Evolutionary conservation across 108 stramenopile genomes (phyloP), one percentile per base, ranked within the genome.

Genomic region (Nannochloropsis oceanica): DNA sequence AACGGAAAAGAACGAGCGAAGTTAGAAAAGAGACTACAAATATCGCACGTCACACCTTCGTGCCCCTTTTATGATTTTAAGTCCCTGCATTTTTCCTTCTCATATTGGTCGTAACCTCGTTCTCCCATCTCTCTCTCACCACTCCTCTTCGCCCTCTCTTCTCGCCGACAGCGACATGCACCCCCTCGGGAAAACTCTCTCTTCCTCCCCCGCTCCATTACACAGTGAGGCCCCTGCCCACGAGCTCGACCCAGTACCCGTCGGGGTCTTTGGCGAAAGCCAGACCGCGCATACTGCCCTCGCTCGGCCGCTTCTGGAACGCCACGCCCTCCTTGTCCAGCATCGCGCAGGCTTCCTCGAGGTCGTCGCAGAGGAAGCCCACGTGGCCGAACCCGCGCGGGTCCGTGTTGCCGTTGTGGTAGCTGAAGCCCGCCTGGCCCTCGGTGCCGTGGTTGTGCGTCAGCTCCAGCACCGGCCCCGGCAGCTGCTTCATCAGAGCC

Each of bases 241-340:
- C 93, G 85, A 95, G 84, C 84, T 95, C 95, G 13, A 94, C 93
- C 93, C 95, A 95, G 85, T 95, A 95, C 14, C 91, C 91, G 92
- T 95, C 95, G 0, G 94, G 93, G 86, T 94, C 93, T 80, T 94
- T 93, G 14, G 93, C 94, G 91, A 96, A 96, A 10, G 59, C 82
- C 43, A 88, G 79, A n/a, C 87, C 88, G 25, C 87, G 86, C 90
- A 90, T 91, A 50, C 84, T 89, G 42, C 95, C 97, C 84, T 96
- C 97, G 86, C 94, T 93, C 10, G 97, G 97, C 84, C 93, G 94
- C 92, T 98, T 98, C 86, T 96, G 93, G 89, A 98, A 98, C 8
- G 86, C 59, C 18, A 95, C 95, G 12, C 95, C 96, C n/a, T 92
- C 92, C 85, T 81, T 83, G 84, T 95, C 94, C 43, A 98, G 91